phyloP scores from a whole-genome alignment of 129 eudicot species.

The Centella asiatica region DNA sequence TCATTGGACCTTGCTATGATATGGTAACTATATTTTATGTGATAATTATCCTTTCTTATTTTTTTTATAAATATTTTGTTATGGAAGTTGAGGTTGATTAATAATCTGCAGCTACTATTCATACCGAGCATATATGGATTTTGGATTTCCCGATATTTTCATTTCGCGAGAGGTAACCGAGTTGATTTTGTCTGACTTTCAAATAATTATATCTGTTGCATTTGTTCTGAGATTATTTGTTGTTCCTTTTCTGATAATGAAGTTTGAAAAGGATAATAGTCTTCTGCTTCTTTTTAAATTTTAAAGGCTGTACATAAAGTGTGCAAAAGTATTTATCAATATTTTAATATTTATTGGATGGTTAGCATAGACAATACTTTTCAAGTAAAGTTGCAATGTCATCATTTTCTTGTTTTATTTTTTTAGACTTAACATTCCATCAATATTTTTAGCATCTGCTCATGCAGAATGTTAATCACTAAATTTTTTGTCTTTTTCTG shows the following conservation, averaged over 20 bases:
- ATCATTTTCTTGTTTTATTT: not conserved
- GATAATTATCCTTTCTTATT: not conserved
- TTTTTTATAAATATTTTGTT: not conserved
- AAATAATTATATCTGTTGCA: not conserved
- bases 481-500: not conserved
- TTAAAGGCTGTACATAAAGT: not conserved
- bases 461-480: not conserved
- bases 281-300: not conserved
- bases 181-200: not conserved
- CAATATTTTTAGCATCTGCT: not conserved
- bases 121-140: slow-evolving; percentile 76
- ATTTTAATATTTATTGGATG: not conserved
- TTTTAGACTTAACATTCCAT: not conserved
- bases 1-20: no score
- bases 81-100: slow-evolving; percentile 1
- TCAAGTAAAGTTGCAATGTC: not conserved
- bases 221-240: not conserved
- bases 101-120: slow-evolving; percentile 75
- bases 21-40: no score
- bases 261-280: not conserved
- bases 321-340: not conserved
- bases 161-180: slow-evolving; percentile 76
- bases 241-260: not conserved
- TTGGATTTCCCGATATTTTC: slow-evolving; percentile 94
- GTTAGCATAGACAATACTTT: not conserved